Conservation (phyloP, 176 grass and related monocot genomes). For the Lolium rigidum region DNA sequence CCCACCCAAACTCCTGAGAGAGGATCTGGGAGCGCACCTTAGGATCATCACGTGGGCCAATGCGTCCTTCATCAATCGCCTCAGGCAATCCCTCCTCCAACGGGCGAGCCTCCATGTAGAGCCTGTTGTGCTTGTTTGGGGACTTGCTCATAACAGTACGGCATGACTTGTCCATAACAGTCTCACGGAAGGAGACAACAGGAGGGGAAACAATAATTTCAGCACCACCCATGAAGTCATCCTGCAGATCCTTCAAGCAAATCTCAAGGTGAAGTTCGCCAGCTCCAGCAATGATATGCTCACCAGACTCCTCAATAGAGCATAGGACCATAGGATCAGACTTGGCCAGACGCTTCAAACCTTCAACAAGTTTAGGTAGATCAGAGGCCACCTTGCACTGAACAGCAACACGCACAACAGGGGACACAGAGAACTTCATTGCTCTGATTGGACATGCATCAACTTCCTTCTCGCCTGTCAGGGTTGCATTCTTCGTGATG, state of each 20-base stretch:
- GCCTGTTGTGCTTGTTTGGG: slow-evolving; percentile 81
- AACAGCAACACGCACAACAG: too few relatives aligned
- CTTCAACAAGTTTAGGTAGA: too few relatives aligned
- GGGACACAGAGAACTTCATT: slow-evolving; percentile 66
- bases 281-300: slow-evolving; percentile 86
- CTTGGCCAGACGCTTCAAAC: too few relatives aligned
- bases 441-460: slow-evolving; percentile 78
- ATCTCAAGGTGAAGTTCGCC: slow-evolving; percentile 85
- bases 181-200: slow-evolving; percentile 90
- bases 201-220: slow-evolving; percentile 73
- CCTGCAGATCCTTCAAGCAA: slow-evolving; percentile 77
- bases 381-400: too few relatives aligned
- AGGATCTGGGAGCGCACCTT: slow-evolving; percentile 71
- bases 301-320: slow-evolving; percentile 75
- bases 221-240: slow-evolving; percentile 88
- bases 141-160: slow-evolving; percentile 88
- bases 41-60: slow-evolving; percentile 79
- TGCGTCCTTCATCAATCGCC: slow-evolving; percentile 68
- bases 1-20: slow-evolving; percentile 80
- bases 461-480: slow-evolving; percentile 73
- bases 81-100: slow-evolving; percentile 74
- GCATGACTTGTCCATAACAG: slow-evolving; percentile 76
- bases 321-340: too few relatives aligned
- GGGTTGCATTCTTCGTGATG: slow-evolving; percentile 80
- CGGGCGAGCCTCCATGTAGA: slow-evolving; percentile 86